Evolutionary conservation across 805 yeast genomes (phyloP).

Genomic region (Wickerhamomyces bisporus): DNA sequence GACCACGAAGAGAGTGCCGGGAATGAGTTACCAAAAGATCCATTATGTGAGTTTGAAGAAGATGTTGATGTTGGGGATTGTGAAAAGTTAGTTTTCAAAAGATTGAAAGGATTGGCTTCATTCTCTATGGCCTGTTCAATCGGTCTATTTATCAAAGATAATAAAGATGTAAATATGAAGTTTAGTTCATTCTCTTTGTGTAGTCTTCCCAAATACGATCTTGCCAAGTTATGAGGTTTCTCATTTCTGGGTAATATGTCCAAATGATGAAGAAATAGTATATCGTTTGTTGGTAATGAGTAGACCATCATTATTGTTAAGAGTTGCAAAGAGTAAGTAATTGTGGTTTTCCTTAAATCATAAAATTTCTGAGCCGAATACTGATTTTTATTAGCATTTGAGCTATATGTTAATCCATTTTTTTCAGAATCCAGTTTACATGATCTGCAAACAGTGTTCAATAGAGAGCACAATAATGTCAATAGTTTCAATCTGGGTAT

Average conservation of each 20-base stretch:
- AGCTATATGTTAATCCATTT: conserved; percentile 39
- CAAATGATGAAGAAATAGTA: conserved; percentile 30
- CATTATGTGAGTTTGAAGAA: conserved; percentile 2
- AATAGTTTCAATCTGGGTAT: conserved; percentile 43
- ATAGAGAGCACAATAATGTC: conserved; percentile 60
- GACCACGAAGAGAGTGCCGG: conserved; percentile 45
- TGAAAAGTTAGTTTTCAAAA: conserved; percentile 17
- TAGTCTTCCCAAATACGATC: conserved; percentile 48
- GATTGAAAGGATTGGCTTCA: conserved; percentile 32
- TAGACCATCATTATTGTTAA: conserved; percentile 57
- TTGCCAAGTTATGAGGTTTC: conserved; percentile 41
- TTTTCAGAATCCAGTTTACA: conserved; percentile 34
- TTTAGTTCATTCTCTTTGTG: conserved; percentile 50
- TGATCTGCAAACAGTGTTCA: conserved; percentile 57
- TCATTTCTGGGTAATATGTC: conserved; percentile 24
- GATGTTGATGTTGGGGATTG: conserved; percentile 10
- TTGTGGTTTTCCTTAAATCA: conserved; percentile 41
- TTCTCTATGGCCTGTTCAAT: conserved; percentile 33
- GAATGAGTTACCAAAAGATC: conserved; percentile 22
- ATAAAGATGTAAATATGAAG: conserved; percentile 42
- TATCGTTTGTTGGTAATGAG: conserved; percentile 50
- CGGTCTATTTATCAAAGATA: conserved; percentile 44
- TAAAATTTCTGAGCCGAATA: conserved; percentile 20
- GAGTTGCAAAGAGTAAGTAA: conserved; percentile 55
- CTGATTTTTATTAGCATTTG: conserved; percentile 13